Conservation (phyloP, 352 stramenopile genomes). For the Phytopythium aichiense region DNA sequence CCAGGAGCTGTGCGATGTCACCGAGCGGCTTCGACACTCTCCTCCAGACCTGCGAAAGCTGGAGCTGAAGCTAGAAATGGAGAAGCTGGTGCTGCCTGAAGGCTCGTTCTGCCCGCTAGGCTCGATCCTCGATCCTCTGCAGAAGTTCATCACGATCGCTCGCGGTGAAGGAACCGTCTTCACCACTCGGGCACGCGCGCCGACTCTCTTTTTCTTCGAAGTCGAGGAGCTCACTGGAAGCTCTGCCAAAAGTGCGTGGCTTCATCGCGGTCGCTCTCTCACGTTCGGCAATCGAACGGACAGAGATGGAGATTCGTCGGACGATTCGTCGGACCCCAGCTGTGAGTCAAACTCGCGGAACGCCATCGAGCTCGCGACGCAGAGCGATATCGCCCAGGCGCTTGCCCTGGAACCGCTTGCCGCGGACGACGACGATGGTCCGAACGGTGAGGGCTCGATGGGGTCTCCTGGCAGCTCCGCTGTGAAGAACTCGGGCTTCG, state of each 20-base stretch:
- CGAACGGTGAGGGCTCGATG: slow-evolving; percentile 21
- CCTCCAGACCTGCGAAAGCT: slow-evolving; percentile 57
- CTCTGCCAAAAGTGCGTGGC: slow-evolving; percentile 44
- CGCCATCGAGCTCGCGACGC: slow-evolving; percentile 71
- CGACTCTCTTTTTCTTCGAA: slow-evolving; percentile 83
- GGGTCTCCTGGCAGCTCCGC: slow-evolving; percentile 13
- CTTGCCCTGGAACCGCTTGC: slow-evolving; percentile 52
- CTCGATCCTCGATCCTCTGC: slow-evolving; percentile 58
- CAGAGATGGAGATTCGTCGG: slow-evolving; percentile 14
- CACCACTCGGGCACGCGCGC: slow-evolving; percentile 80
- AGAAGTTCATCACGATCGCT: slow-evolving; percentile 59
- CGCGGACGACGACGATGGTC: slow-evolving; percentile 30
- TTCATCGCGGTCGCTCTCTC: slow-evolving; percentile 40
- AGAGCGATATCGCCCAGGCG: slow-evolving; percentile 67
- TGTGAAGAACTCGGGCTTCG: slow-evolving; percentile 7
- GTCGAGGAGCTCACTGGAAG: slow-evolving; percentile 46
- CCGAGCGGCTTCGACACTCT: slow-evolving; percentile 60
- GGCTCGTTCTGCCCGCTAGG: slow-evolving; percentile 67
- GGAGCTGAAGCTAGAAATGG: slow-evolving; percentile 48
- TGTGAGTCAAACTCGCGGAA: slow-evolving; percentile 32
- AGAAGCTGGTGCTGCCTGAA: slow-evolving; percentile 48
- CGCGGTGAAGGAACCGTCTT: slow-evolving; percentile 79
- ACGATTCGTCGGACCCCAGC: slow-evolving; percentile 6
- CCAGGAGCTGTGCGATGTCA: slow-evolving; percentile 68
- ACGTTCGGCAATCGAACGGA: slow-evolving; percentile 33